phyloP scores from a whole-genome alignment of 192 early-diverging fungal genomes.

The Gaertneriomyces sp. region DNA sequence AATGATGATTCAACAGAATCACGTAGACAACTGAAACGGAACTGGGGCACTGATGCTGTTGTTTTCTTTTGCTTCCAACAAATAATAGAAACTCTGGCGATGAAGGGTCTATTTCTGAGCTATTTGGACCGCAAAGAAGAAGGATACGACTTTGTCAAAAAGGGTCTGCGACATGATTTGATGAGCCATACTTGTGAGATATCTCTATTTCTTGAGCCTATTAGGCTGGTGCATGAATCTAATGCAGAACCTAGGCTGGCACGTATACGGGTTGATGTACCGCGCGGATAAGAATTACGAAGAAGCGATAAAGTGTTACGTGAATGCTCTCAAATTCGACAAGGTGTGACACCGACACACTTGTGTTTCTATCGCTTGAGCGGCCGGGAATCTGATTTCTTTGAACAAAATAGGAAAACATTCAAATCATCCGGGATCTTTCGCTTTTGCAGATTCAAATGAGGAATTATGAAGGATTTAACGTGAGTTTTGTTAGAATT shows the following conservation, averaged over 20 bases:
- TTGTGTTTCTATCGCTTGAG: neutral
- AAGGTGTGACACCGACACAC: constrained; percentile 43
- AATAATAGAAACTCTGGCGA: constrained; percentile 77
- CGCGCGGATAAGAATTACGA: constrained; percentile 89
- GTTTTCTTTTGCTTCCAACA: neutral
- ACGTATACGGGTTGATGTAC: constrained; percentile 90
- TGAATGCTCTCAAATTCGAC: constrained; percentile 79
- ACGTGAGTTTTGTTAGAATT: constrained; percentile 36
- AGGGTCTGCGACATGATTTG: constrained; percentile 75
- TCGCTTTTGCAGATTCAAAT: constrained; percentile 81
- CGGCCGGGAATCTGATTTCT: constrained; percentile 1
- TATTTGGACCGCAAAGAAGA: constrained; percentile 90
- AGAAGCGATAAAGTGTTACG: constrained; percentile 89
- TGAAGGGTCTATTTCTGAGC: constrained; percentile 91
- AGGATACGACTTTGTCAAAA: constrained; percentile 80
- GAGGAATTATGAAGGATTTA: constrained; percentile 80
- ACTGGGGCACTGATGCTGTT: neutral
- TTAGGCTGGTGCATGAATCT: neutral
- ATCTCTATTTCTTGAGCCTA: neutral
- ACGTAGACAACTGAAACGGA: neutral
- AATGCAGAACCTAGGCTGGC: constrained; percentile 76
- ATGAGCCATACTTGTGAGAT: constrained; percentile 80
- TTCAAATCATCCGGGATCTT: constrained; percentile 89
- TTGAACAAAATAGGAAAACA: constrained; percentile 63
- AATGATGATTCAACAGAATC: neutral